Conservation (phyloP, 306 rosid genomes). For the Dicorynia guianensis region DNA sequence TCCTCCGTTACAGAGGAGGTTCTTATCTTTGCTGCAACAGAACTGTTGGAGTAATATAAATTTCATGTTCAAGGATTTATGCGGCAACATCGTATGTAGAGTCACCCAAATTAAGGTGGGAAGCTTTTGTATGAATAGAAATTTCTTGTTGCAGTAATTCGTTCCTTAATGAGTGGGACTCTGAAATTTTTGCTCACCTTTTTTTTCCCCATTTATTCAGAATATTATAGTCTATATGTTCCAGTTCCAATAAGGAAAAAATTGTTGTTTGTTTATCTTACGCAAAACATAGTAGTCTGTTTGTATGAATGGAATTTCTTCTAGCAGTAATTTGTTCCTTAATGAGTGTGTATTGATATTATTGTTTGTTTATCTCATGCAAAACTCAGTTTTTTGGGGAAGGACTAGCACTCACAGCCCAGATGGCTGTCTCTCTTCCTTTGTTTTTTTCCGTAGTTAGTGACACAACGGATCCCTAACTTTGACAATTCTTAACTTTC, state of each 20-base stretch:
- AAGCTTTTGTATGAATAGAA: slow-evolving; percentile 30
- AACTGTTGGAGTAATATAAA: slow-evolving; percentile 39
- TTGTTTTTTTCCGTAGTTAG: no score
- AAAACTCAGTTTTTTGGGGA: no score
- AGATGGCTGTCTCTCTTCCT: no score
- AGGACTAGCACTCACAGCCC: no score
- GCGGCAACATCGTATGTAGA: slow-evolving; percentile 28
- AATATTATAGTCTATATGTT: not conserved
- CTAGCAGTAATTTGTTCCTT: no score
- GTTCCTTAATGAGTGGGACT: slow-evolving; percentile 28
- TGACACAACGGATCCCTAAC: no score
- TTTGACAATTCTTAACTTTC: no score
- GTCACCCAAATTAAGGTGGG: slow-evolving; percentile 37
- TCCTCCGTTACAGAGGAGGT: no score
- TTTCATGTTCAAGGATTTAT: slow-evolving; percentile 36
- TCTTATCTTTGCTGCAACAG: slow-evolving; percentile 32
- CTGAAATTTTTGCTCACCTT: slow-evolving; percentile 28
- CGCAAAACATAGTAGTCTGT: not conserved
- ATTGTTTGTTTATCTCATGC: no score
- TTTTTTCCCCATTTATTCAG: slow-evolving; percentile 14
- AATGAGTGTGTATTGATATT: no score
- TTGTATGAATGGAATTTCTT: no score
- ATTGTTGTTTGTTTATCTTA: not conserved
- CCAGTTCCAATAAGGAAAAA: slow-evolving; percentile 19
- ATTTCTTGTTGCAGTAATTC: slow-evolving; percentile 12